Evolutionary conservation across 805 yeast genomes (phyloP), one percentile per base, ranked within the genome.

Genomic region (Millerozyma miso): DNA sequence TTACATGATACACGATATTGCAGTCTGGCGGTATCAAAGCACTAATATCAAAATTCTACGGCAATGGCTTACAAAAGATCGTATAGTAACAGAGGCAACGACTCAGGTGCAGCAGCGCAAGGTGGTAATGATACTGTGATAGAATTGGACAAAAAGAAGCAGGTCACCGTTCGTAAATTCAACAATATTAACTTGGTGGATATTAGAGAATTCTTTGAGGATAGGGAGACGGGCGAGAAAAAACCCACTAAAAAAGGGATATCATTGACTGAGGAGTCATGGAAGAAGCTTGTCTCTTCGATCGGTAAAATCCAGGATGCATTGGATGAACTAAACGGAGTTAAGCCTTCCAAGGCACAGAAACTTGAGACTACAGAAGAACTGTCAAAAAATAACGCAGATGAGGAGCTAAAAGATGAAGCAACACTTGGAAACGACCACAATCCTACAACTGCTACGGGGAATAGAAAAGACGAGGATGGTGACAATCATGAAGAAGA

Each of bases 231-330:
- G 39, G 83, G 83, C 4, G 83, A 80, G 46, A 71, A 74, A 67
- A 74, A 74, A 46, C 98, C 98, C 0, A 95, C 96, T 1, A 83
- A 80, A 56, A 90, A 90, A 63, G 86, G 87, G 0, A 79, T 82
- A 16, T 70, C 86, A 1, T 58, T 82, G 19, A 77, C 83, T 1
- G 74, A 68, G 48, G 84, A 73, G 3, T 71, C 72, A 17, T 83
- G 87, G 81, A 57, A 57, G 15, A 60, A 59, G 33, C 60, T 82
- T 33, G 52, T 80, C 42, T 77, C 70, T 31, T 55, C 72, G 18
- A 62, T 63, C 13, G 74, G 68, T 2, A 73, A 73, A 16, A 76
- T 82, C 29, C 63, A 73, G 39, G 74, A 65, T 43, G 86, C 87
- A 0, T 55, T 80, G 37, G 69, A 53, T 14, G 61, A 55, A 16